phyloP scores from a whole-genome alignment of 2,329 filamentous ascomycete species.

The Botrytis sinoallii region DNA sequence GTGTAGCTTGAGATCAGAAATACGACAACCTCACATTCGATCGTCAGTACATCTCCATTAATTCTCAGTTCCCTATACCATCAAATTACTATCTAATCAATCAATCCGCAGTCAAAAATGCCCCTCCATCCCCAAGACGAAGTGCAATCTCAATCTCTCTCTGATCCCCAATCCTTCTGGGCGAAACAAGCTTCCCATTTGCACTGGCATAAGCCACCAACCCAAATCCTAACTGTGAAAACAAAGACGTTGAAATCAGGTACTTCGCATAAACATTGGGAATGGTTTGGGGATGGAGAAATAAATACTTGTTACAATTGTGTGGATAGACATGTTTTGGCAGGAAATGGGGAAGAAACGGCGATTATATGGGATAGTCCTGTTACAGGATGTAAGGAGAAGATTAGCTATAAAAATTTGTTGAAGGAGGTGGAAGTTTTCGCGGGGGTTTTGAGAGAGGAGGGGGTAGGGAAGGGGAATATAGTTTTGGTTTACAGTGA shows the following conservation, averaged over 20 bases:
- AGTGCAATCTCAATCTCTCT: slow-evolving; percentile 51
- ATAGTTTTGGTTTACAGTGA: slow-evolving; percentile 86
- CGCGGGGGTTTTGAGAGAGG: slow-evolving; percentile 76
- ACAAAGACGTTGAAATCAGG: slow-evolving; percentile 63
- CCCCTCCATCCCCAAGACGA: slow-evolving; percentile 37
- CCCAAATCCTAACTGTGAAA: slow-evolving; percentile 54
- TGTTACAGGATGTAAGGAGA: slow-evolving; percentile 70
- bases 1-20: neutral
- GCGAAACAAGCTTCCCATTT: slow-evolving; percentile 68
- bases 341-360: slow-evolving; percentile 67
- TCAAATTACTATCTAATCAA: neutral
- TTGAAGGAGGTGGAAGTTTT: slow-evolving; percentile 77
- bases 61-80: neutral
- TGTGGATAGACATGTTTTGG: slow-evolving; percentile 80
- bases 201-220: slow-evolving; percentile 76
- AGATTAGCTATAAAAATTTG: slow-evolving; percentile 71
- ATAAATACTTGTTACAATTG: slow-evolving; percentile 93
- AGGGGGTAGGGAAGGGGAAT: slow-evolving; percentile 79
- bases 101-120: slow-evolving; percentile 24
- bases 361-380: slow-evolving; percentile 89
- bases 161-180: slow-evolving; percentile 74
- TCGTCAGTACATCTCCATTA: neutral
- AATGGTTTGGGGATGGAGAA: slow-evolving; percentile 86
- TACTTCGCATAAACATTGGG: slow-evolving; percentile 71
- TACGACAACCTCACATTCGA: neutral